Percentiles rank a stretch among this genome's conserved stretches.
These are phyloP conservation scores for grape (Vitis vinifera) DNA, from an alignment of 164 flowering plant species.

Conservation along the genomic window ASM3070453v1 NC_081808.1:20403501-20404000, in stretches of 20 bases:
- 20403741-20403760: background rate
- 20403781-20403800: background rate
- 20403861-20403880: background rate
- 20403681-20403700: background rate
- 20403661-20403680: background rate
- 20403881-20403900: background rate
- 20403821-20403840: background rate
- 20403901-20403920: background rate
- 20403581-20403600: too few species aligned
- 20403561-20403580: too few species aligned
- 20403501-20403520: too few species aligned
- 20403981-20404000: background rate
- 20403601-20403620: too few species aligned
- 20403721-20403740: background rate
- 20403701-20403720: background rate
- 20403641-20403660: background rate
- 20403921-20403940: background rate
- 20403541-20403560: too few species aligned
- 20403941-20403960: background rate
- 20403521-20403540: too few species aligned
- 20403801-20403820: background rate
- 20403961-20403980: background rate
- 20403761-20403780: conserved; percentile 7
- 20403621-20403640: background rate
- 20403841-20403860: background rate